A percentile compares a stretch with the other conserved stretches of the same genome.
Conservation (phyloP, 805 yeast species). For the Priceomyces haplophilus region DNA sequence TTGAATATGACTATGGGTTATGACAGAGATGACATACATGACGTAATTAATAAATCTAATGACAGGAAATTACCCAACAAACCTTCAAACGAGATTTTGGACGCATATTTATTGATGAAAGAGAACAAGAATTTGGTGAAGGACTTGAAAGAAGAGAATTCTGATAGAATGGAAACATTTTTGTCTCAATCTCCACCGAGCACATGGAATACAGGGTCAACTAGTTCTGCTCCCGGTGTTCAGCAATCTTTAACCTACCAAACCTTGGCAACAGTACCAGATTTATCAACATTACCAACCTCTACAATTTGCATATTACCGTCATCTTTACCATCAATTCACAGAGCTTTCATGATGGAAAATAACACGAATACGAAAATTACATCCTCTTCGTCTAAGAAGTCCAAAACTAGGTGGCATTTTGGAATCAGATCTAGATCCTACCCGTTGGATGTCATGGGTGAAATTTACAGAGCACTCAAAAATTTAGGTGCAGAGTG, state of each 20-base stretch:
- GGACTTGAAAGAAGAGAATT: slow-evolving; percentile 54
- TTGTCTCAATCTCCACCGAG: slow-evolving; percentile 63
- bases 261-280: slow-evolving; percentile 46
- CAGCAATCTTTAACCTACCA: slow-evolving; percentile 46
- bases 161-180: slow-evolving; percentile 55
- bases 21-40: slow-evolving; percentile 76
- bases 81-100: slow-evolving; percentile 67
- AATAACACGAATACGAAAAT: slow-evolving; percentile 28
- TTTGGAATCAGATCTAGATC: slow-evolving; percentile 95
- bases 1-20: slow-evolving; percentile 85
- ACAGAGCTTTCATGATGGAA: slow-evolving; percentile 86
- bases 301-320: slow-evolving; percentile 92
- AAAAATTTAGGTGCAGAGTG: slow-evolving; percentile 95
- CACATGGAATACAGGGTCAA: slow-evolving; percentile 29
- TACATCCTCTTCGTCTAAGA: slow-evolving; percentile 65
- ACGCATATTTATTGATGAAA: slow-evolving; percentile 78
- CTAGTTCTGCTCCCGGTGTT: slow-evolving; percentile 40
- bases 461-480: slow-evolving; percentile 92
- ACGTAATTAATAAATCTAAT: slow-evolving; percentile 58
- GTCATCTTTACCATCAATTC: slow-evolving; percentile 90
- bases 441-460: slow-evolving; percentile 97
- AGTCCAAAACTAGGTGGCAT: slow-evolving; percentile 96
- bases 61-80: slow-evolving; percentile 26
- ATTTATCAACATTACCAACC: slow-evolving; percentile 53
- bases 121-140: slow-evolving; percentile 72